Evolutionary conservation across 495 filamentous ascomycete genomes (phyloP).

Genomic region (Amphirosellinia nigrospora): DNA sequence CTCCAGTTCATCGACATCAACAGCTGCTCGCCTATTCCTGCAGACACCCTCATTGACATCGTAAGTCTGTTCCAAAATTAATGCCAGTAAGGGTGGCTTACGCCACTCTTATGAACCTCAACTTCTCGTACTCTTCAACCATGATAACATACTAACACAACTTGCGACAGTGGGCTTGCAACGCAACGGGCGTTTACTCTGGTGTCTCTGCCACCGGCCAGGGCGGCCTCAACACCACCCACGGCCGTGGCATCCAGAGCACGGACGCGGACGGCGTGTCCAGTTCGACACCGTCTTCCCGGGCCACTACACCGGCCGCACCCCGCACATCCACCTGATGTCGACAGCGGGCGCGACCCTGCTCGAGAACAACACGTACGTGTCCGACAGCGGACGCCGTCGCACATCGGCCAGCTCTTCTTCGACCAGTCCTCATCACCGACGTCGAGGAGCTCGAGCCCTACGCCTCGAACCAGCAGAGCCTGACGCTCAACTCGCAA

Average conservation of each 20-base stretch:
- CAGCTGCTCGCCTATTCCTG: conserved; percentile 55
- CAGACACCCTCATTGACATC: conserved; percentile 58
- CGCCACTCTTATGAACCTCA: not conserved
- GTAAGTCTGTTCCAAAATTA: conserved; percentile 41
- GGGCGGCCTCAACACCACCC: conserved; percentile 53
- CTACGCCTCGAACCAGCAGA: conserved; percentile 44
- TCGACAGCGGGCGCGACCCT: conserved; percentile 35
- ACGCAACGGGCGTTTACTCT: conserved; percentile 61
- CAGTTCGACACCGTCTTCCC: conserved; percentile 59
- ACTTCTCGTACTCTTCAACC: not conserved
- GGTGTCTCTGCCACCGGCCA: conserved; percentile 37
- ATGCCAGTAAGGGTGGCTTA: not conserved
- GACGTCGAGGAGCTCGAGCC: conserved; percentile 43
- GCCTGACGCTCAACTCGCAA: conserved; percentile 38
- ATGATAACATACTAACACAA: not conserved
- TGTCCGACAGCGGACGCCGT: conserved; percentile 56
- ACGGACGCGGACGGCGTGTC: conserved; percentile 57
- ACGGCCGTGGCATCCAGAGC: conserved; percentile 55
- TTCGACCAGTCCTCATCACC: conserved; percentile 44
- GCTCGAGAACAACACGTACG: conserved; percentile 42
- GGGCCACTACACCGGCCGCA: conserved; percentile 58
- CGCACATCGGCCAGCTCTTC: conserved; percentile 66
- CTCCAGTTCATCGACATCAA: conserved; percentile 61
- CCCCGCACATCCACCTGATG: conserved; percentile 54
- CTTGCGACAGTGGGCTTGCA: conserved; percentile 43